Evolutionary conservation across 2,329 filamentous ascomycete species (phyloP).

Genomic region (Ophiosphaerella korrae): DNA sequence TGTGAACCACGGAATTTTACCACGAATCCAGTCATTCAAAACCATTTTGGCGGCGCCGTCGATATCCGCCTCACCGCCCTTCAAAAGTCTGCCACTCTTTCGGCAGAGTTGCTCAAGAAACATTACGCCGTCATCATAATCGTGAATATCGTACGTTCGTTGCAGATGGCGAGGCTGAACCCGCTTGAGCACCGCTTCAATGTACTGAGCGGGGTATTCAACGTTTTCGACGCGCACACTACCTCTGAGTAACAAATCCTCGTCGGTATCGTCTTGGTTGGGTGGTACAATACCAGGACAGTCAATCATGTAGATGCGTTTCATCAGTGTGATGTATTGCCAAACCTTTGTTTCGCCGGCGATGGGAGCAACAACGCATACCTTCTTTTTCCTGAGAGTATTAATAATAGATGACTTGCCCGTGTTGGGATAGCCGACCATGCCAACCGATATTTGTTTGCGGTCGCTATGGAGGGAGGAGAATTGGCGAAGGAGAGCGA

Average conservation of each 20-base stretch:
- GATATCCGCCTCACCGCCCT: slow-evolving; percentile 91
- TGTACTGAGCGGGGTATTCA: slow-evolving; percentile 94
- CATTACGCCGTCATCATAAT: slow-evolving; percentile 73
- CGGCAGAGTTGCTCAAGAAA: slow-evolving; percentile 87
- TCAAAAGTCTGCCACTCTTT: slow-evolving; percentile 83
- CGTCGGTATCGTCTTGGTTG: slow-evolving; percentile 78
- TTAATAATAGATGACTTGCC: slow-evolving; percentile 98
- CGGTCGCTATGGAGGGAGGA: slow-evolving; percentile 85
- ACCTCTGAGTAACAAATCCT: slow-evolving; percentile 87
- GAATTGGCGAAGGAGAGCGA: slow-evolving; percentile 90
- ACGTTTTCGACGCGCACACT: slow-evolving; percentile 96
- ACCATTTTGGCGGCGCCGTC: slow-evolving; percentile 97
- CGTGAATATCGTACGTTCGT: slow-evolving; percentile 86
- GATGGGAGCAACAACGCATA: slow-evolving; percentile 90
- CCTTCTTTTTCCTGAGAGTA: slow-evolving; percentile 90
- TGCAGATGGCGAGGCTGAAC: slow-evolving; percentile 89
- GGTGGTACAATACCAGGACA: slow-evolving; percentile 96
- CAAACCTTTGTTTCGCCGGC: slow-evolving; percentile 97
- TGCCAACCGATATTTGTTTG: slow-evolving; percentile 92
- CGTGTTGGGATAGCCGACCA: slow-evolving; percentile 89
- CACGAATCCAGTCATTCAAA: slow-evolving; percentile 91
- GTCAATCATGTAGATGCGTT: slow-evolving; percentile 92
- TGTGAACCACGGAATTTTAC: slow-evolving; percentile 96
- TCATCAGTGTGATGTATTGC: slow-evolving; percentile 97
- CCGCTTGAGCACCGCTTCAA: slow-evolving; percentile 76